Conservation (phyloP, 2,329 filamentous ascomycete species). For the Fusarium sp. region DNA sequence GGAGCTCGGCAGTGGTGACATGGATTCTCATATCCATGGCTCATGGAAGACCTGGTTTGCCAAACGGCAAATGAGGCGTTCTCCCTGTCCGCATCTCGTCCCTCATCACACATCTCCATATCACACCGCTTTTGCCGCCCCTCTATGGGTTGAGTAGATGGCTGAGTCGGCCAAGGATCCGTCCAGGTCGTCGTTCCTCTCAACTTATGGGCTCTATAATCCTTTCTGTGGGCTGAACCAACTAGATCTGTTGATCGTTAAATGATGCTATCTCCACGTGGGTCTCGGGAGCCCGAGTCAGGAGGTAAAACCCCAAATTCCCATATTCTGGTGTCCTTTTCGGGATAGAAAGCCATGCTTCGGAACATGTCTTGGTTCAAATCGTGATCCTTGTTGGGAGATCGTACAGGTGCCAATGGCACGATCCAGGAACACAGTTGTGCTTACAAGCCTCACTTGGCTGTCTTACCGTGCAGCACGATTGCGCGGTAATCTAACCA, state of each 20-base stretch:
- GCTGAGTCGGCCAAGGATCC: background rate
- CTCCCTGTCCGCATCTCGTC: slow-evolving; percentile 1
- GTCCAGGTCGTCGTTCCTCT: background rate
- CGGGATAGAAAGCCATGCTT: slow-evolving; percentile 21
- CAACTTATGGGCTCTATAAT: background rate
- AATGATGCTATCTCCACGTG: slow-evolving; percentile 16
- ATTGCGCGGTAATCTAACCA: slow-evolving; percentile 18
- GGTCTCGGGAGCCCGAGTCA: slow-evolving; percentile 5
- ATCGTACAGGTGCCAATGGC: slow-evolving; percentile 25
- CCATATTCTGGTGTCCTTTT: background rate
- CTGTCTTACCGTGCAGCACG: slow-evolving; percentile 10
- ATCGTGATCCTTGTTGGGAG: slow-evolving; percentile 6
- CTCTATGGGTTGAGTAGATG: background rate
- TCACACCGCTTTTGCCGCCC: slow-evolving; percentile 34
- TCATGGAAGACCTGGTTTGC: slow-evolving; percentile 5
- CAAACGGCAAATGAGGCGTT: slow-evolving; percentile 14
- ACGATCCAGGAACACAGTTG: slow-evolving; percentile 1
- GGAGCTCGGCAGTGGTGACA: slow-evolving; percentile 9
- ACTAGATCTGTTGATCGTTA: slow-evolving; percentile 4
- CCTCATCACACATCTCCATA: slow-evolving; percentile 12
- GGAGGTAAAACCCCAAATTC: slow-evolving; percentile 5
- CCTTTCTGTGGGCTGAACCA: slow-evolving; percentile 4
- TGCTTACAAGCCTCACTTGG: slow-evolving; percentile 30
- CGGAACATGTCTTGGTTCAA: slow-evolving; percentile 19
- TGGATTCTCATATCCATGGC: slow-evolving; percentile 16